These are phyloP conservation scores for Hypoxylon crocopeplum DNA, from an alignment of 495 filamentous ascomycete genomes.

Conservation along the genomic window DNA sequence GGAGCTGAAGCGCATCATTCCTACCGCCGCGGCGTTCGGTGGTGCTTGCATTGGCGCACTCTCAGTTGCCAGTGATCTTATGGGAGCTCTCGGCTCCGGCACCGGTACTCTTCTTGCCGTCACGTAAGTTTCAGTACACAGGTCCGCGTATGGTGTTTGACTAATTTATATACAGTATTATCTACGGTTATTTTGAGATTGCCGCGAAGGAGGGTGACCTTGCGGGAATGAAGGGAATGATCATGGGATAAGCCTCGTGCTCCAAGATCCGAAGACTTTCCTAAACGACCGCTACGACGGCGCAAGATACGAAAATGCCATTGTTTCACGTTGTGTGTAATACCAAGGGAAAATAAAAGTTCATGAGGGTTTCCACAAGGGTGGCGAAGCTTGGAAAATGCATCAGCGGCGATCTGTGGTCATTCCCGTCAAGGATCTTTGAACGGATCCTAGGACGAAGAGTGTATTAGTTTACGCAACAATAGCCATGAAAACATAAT, in stretches of 20 bases:
- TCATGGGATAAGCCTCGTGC: slow-evolving; percentile 62
- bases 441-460: slow-evolving; percentile 12
- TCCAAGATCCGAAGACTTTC: slow-evolving; percentile 6
- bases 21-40: slow-evolving; percentile 96
- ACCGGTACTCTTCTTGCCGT: slow-evolving; percentile 98
- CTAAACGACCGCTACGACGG: slow-evolving; percentile 22
- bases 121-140: slow-evolving; percentile 74
- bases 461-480: slow-evolving; percentile 37
- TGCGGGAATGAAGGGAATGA: slow-evolving; percentile 87
- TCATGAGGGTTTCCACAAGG: slow-evolving; percentile 40
- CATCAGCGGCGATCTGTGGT: slow-evolving; percentile 39
- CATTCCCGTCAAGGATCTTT: slow-evolving; percentile 17
- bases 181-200: slow-evolving; percentile 99
- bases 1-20: slow-evolving; percentile 98
- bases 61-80: slow-evolving; percentile 91
- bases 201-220: slow-evolving; percentile 98
- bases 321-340: slow-evolving; percentile 39
- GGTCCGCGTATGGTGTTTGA: not conserved
- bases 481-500: slow-evolving; percentile 29
- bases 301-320: slow-evolving; percentile 34
- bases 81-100: slow-evolving; percentile 94
- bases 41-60: slow-evolving; percentile 99
- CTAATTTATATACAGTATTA: slow-evolving; percentile 69
- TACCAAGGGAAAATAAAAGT: slow-evolving; percentile 40
- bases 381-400: slow-evolving; percentile 42